These are phyloP conservation scores for Berkeleyomyces basicola DNA, from an alignment of 2,329 filamentous ascomycete genomes.

Conservation along the genomic window DNA sequence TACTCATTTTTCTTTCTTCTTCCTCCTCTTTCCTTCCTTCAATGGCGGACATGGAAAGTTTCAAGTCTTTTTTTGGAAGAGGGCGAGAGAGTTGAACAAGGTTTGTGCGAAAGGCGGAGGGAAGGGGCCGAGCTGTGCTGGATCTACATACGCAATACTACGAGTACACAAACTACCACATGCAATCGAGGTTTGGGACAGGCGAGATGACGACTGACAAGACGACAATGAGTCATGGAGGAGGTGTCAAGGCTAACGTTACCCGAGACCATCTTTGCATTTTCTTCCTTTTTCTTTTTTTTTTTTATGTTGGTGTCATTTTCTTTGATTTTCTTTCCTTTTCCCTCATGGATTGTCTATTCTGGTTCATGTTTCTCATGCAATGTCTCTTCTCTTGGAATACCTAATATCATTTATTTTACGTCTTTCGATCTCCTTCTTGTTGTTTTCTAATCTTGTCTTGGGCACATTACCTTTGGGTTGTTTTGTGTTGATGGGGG, in stretches of 20 bases:
- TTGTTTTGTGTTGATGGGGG: not conserved
- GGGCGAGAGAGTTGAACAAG: no score
- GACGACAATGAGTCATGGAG: not conserved
- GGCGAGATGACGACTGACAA: not conserved
- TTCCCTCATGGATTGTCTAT: not conserved
- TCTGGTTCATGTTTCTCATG: not conserved
- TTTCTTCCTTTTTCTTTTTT: not conserved
- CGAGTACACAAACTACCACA: no score
- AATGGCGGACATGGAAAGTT: not conserved
- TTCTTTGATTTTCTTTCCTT: not conserved
- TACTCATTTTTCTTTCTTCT: not conserved
- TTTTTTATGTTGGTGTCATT: not conserved
- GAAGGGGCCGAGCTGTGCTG: no score
- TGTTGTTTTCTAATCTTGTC: not conserved
- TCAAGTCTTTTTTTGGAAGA: no score
- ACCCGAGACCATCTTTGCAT: not conserved
- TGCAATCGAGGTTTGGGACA: no score
- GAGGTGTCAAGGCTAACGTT: not conserved
- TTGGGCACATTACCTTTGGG: not conserved
- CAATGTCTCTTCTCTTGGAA: not conserved
- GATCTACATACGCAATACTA: no score
- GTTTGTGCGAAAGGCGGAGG: no score
- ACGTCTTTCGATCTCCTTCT: not conserved
- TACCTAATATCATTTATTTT: not conserved
- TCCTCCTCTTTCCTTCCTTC: no score